These are phyloP conservation scores for Myxozyma monticola DNA, from an alignment of 805 yeast species.

Conservation along the genomic window DNA sequence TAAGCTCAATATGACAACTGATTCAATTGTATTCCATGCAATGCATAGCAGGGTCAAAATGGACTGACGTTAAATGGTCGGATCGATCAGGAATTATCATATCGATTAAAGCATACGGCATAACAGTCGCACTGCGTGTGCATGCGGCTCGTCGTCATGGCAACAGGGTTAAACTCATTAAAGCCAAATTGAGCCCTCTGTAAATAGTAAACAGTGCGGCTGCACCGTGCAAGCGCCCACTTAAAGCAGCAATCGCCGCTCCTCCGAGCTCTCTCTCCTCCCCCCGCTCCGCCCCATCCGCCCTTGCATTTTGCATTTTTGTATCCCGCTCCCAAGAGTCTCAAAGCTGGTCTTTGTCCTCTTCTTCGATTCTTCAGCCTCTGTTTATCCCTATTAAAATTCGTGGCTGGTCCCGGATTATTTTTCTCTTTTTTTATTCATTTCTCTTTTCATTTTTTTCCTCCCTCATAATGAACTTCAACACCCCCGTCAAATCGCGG, in stretches of 20 bases:
- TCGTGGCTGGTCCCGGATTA: slow-evolving; percentile 23
- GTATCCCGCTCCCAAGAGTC: background rate
- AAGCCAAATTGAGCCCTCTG: no score
- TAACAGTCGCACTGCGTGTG: no score
- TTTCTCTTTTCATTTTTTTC: no score
- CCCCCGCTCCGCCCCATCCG: background rate
- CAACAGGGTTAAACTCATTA: no score
- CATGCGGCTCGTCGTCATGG: no score
- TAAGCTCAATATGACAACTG: no score
- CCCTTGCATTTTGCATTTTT: slow-evolving; percentile 1
- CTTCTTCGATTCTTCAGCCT: slow-evolving; percentile 16
- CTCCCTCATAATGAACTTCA: slow-evolving; percentile 15
- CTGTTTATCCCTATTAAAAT: background rate
- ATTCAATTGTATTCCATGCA: no score
- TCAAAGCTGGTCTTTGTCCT: slow-evolving; percentile 28
- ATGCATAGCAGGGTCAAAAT: no score
- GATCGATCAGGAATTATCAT: no score
- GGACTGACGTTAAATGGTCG: no score
- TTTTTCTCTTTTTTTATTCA: background rate
- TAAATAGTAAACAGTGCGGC: slow-evolving; percentile 12
- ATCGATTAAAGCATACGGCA: no score
- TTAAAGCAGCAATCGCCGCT: background rate
- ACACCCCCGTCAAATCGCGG: slow-evolving; percentile 33
- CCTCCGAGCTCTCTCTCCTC: background rate
- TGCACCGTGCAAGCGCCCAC: background rate